phyloP scores from a whole-genome alignment of 768 basidiomycete species.

The Psilocybe cyanescens region DNA sequence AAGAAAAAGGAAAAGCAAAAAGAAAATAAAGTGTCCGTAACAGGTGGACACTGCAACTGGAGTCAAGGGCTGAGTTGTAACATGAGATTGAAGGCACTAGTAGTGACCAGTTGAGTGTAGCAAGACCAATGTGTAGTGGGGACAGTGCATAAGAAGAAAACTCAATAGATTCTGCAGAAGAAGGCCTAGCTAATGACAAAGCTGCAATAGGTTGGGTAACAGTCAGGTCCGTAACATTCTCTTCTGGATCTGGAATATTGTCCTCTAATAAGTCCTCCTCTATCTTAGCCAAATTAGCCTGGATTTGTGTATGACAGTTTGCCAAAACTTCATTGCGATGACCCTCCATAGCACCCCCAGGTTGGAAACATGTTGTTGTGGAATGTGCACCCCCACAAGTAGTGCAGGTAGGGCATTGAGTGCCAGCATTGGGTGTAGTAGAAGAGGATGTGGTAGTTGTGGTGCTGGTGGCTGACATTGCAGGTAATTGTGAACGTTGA shows the following conservation, averaged over 20 bases:
- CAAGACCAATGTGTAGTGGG: background rate
- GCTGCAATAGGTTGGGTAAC: background rate
- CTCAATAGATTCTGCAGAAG: background rate
- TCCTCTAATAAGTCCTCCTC: too few relatives aligned
- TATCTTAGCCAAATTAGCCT: too few relatives aligned
- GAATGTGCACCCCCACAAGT: constrained; percentile 11
- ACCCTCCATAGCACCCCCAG: constrained; percentile 17
- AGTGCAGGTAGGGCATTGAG: background rate
- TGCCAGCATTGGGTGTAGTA: background rate
- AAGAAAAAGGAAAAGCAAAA: too few relatives aligned
- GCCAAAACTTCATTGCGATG: constrained; percentile 8
- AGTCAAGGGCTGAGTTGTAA: constrained; percentile 13
- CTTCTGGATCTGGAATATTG: too few relatives aligned
- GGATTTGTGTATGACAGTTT: background rate
- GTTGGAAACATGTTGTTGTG: constrained; percentile 7
- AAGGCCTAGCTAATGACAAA: background rate
- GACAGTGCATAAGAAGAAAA: background rate
- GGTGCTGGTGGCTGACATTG: background rate
- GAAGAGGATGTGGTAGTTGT: background rate
- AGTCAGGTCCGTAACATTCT: background rate
- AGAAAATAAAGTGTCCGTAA: too few relatives aligned
- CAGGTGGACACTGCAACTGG: constrained; percentile 7
- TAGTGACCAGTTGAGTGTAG: background rate
- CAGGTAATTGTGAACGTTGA: background rate
- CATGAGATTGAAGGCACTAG: background rate